Evolutionary conservation across 495 filamentous ascomycete genomes (phyloP), one percentile per base, ranked within the genome.

Genomic region (Lentithecium fluviatile): DNA sequence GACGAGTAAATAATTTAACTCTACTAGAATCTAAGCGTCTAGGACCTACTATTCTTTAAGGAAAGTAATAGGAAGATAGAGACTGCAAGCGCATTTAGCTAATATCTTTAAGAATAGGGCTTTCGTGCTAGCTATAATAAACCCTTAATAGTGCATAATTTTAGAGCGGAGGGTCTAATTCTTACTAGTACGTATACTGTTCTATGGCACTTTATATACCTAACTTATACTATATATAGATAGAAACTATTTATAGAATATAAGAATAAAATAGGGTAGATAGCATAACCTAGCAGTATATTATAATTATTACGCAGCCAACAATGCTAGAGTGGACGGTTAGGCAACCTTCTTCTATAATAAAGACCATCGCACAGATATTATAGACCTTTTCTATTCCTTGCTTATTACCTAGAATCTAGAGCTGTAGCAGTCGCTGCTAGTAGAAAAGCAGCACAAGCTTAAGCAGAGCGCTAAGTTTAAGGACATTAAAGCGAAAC

Each of bases 371-470:
- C 40, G 51, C 25, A 66, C 47, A 20, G 50, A 67, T 36, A 53
- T 64, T 54, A 56, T n/a, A 17, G 62, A 71, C 52, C 42, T 56
- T 54, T 66, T 71, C 49, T 56, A 58, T 36, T 46, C 40, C 21
- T 36, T 71, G 45, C 63, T 45, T 36, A 42, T 71, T 8, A 57
- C 48, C 56, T 40, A 49, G 37, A 69, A 71, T 45, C 69, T 48
- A 37, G 48, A 69, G 54, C 60, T 71, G 17, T 67, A 17, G 56
- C 53, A 69, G 52, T 57, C 42, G 40, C 63, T 71, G 21, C 66
- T 36, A 25, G 66, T 64, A 38, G 51, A 64, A 52, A 60, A 66
- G 48, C 55, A 58, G 62, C 12, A 65, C 46, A 24, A 68, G 48
- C 56, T 70, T 40, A 48, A 68, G 52, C 32, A 55, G 21, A 58